A percentile compares a stretch with the other conserved stretches of the same genome.
phyloP scores from a whole-genome alignment of 2,329 filamentous ascomycete genomes.

The Fusarium solani-melongenae region DNA sequence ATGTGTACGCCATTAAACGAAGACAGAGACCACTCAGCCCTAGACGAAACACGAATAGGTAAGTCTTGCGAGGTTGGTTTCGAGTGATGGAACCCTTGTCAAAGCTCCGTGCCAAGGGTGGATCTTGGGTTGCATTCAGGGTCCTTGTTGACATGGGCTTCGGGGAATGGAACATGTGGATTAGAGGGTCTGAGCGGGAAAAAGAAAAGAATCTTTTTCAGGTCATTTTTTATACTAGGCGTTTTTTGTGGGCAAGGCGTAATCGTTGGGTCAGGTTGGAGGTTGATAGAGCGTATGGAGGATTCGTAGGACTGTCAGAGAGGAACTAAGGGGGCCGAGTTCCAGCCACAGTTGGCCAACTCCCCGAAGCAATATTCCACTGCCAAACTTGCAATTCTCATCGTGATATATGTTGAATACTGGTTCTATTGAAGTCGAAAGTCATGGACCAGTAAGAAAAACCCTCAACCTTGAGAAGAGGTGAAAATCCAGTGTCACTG shows the following conservation, averaged over 20 bases:
- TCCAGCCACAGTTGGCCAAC: not conserved
- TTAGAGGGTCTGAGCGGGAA: not conserved
- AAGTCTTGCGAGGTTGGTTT: not conserved
- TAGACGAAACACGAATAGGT: not conserved
- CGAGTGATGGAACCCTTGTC: not conserved
- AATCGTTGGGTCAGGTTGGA: not conserved
- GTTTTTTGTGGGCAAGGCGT: not conserved
- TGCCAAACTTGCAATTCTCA: not conserved
- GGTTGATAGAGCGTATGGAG: not conserved
- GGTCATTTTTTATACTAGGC: not conserved
- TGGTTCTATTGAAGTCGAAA: fast-evolving
- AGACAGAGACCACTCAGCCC: not conserved
- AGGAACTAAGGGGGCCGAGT: not conserved
- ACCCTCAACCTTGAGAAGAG: not conserved
- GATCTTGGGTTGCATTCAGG: not conserved
- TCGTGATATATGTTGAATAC: not conserved
- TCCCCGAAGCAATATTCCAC: not conserved
- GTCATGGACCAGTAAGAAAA: too few species aligned
- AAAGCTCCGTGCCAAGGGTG: not conserved
- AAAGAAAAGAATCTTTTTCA: not conserved
- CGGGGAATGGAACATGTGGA: not conserved
- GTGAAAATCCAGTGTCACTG: not conserved
- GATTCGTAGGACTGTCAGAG: not conserved
- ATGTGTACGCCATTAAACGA: not conserved
- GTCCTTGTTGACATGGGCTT: not conserved